Evolutionary conservation across 2,329 filamentous ascomycete genomes (phyloP).

Genomic region (Mycogone perniciosa): DNA sequence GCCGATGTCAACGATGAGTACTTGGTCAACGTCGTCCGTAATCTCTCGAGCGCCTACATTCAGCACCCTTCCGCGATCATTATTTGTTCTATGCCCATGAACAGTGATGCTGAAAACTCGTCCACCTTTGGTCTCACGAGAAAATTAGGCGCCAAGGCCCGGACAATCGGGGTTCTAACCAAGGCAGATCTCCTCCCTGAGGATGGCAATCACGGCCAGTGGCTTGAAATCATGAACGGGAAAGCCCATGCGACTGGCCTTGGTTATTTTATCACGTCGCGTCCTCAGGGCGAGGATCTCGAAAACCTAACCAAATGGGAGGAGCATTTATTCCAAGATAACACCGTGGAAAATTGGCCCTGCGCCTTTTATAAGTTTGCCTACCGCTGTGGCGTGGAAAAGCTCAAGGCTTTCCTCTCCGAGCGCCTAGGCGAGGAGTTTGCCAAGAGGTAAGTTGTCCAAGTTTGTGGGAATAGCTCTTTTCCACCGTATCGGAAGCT

Average conservation of each 20-base stretch:
- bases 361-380: conserved; percentile 39
- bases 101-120: conserved; percentile 69
- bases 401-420: conserved; percentile 46
- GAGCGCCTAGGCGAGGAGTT: conserved; percentile 49
- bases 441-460: conserved; percentile 36
- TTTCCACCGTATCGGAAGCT: neutral
- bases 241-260: conserved; percentile 57
- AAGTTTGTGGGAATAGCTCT: too few relatives aligned
- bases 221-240: conserved; percentile 57
- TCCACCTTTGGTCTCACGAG: conserved; percentile 61
- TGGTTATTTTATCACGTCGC: conserved; percentile 75
- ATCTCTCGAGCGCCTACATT: conserved; percentile 66
- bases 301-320: conserved; percentile 48
- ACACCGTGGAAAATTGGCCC: conserved; percentile 40
- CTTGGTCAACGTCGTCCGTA: conserved; percentile 64
- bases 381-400: conserved; percentile 47
- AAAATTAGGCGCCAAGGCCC: conserved; percentile 45
- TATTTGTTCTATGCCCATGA: conserved; percentile 71
- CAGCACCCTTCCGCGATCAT: conserved; percentile 64
- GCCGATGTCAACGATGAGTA: conserved; percentile 59
- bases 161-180: conserved; percentile 71
- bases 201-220: conserved; percentile 45
- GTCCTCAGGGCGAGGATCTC: conserved; percentile 51
- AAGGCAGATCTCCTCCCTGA: conserved; percentile 69
- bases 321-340: conserved; percentile 43